Base-by-base conservation (phyloP, 192 early-diverging fungal species). In the Chytriomyces sp. region DNA sequence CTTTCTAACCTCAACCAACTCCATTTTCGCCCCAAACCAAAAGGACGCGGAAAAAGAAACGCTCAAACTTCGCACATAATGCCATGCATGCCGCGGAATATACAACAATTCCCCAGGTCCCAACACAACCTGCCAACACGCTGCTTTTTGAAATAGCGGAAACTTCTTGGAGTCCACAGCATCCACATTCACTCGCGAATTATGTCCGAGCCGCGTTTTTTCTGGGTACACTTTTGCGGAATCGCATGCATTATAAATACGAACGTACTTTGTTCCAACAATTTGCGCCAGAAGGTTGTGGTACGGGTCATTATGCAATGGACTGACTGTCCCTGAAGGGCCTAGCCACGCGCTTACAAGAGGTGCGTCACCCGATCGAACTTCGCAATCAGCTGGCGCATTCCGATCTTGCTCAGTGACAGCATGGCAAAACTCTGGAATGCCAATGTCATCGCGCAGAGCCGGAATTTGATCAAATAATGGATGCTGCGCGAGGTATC, bases 401-500 rank as follows among this genome's bases (percentile, higher is more conserved):
- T 11, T 59, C 2, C n/a, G 35, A 44, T 77, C 75, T 5, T 80
- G 65, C 46, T 59, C 63, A 46, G 69, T 74, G 77, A 85, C 83
- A 5, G 64, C 57, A 24, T 46, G n/a, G 44, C 92, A 92, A 79
- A 95, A 97, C 61, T 94, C 93, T 0, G 94, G 94, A 23, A 94
- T 79, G n/a, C 76, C 46, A 71, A 94, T 91, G 74, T 95, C 94
- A 49, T 87, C 80, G 6, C 82, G 68, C 0, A 97, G 80, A 3
- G 84, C 76, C 5, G 90, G 91, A 20, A 94, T 90, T 72, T 97
- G 96, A 23, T 85, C 80, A 67, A 94, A 89, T 18, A 97, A 76
- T 73, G 95, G 86, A 70, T 97, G 93, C 72, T 97, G 96, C 6
- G 96, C 96, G 23, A 97, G 79, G 79, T 97, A 97, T 4, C 83